Base-by-base conservation (phyloP, 208 protist species). In the Trypanosomatidae sp. region DNA sequence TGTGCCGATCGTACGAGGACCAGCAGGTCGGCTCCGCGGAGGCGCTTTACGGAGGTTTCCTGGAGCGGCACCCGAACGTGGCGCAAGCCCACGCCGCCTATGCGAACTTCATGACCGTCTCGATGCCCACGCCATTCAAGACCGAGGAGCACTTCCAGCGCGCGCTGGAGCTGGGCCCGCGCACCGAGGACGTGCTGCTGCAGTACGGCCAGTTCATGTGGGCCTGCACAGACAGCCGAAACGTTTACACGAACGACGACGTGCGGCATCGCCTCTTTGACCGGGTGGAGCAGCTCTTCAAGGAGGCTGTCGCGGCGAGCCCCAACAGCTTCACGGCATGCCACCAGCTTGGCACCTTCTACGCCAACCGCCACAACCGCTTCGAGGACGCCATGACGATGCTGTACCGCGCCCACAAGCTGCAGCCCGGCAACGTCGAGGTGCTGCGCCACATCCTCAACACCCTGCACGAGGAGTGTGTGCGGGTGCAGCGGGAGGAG, bases 121-220 rank as follows among this genome's bases (percentile, higher is more conserved):
- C 73, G 55, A 83, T 92, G 76, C 87, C 87, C 2, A 91, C 80
- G 12, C 90, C 90, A 25, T 83, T 81, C 69, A 79, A 79, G 74
- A 82, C 88, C 13, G 77, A 85, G 66, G 7, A 55, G 39, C 67
- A 83, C 74, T 95, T 95, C 76, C 79, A 92, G 77, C 67, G 77
- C 13, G 87, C 85, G 17, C 53, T 95, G 49, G 75, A 56, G 72
- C 84, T 83, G 39, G 83, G 86, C 68, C 86, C 82, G 19, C 30
- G 69, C 70, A 76, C 73, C 47, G 66, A 84, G 85, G 68, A 80
- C 71, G 59, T 88, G 81, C 50, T 85, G 62, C 66, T 84, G 73
- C 66, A 86, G 77, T 88, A 90, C 85, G 80, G 83, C 33, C 77
- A 93, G 76, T 89, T 88, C 82, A 69, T 95, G 52, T 85, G 78